Evolutionary conservation across 345 rosid species (phyloP), one percentile per base, ranked within the genome.

Genomic region (Eucalyptus rudis): DNA sequence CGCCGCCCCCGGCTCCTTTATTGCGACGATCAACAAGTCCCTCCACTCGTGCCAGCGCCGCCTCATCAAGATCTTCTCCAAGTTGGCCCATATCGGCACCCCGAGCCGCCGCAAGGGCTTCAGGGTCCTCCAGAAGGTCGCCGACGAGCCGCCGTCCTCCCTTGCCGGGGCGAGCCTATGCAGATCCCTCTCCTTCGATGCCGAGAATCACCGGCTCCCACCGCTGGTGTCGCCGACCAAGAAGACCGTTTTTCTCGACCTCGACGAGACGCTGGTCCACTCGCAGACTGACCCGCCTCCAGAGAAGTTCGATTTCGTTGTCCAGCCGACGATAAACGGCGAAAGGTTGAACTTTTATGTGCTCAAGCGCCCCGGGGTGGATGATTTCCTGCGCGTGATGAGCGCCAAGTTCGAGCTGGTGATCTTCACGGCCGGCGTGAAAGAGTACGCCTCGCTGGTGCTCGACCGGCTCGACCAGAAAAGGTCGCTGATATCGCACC

Each of bases 361-460:
- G 81, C 90, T 93, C 89, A 97, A 97, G 92, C 94, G 99, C 54
- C 99, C 99, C 9, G 99, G 99, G 29, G 95, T 97, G 2, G 98
- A 96, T 80, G 92, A 88, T 2, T 96, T 96, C 88, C 89, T 96
- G 93, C 92, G 93, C 87, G 90, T 90, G 62, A 88, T 96, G 50
- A 92, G 93, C 52, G 91, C 92, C 40, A 93, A 92, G n/a, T 95
- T 90, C 76, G 98, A 96, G 85, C 89, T 96, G 89, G 99, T 95
- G 86, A 94, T 96, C 56, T 96, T 97, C 94, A 96, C 99, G 22
- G 99, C 99, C n/a, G 99, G 98, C 13, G 83, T 96, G 12, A 92
- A 88, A 88, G 97, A 94, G 86, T 97, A 97, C 88, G 99, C 99
- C 7, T 93, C 99, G 2, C 86, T 94, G 29, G 97, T 97, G 43